Evolutionary conservation across 768 basidiomycete genomes (phyloP).

Genomic region (Trametes sanguinea): DNA sequence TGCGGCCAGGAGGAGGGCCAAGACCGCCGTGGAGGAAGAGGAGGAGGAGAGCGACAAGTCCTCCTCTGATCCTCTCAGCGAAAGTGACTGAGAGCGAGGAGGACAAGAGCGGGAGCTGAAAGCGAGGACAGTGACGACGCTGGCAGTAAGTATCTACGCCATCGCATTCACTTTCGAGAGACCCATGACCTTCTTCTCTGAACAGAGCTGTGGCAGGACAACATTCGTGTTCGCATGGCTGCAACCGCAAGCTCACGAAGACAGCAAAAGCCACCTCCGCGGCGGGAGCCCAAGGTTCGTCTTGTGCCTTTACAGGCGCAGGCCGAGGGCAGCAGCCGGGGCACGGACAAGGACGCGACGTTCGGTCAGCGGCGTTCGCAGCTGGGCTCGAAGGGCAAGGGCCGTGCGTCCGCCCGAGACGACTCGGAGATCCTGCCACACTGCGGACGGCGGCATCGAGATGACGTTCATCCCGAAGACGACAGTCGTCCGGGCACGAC

Average conservation of each 20-base stretch:
- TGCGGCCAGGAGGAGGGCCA: conserved; percentile 38
- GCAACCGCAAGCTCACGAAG: conserved; percentile 21
- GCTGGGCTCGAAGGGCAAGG: conserved; percentile 23
- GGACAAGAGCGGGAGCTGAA: conserved; percentile 14
- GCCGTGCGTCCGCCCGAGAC: conserved; percentile 14
- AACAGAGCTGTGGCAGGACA: conserved; percentile 31
- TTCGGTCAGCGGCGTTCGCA: conserved; percentile 66
- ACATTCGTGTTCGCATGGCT: conserved; percentile 30
- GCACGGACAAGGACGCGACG: conserved; percentile 54
- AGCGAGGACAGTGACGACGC: conserved; percentile 51
- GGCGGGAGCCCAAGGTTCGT: conserved; percentile 54
- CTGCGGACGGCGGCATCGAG: conserved; percentile 73
- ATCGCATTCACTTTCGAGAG: not conserved
- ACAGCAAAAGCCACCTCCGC: conserved; percentile 17
- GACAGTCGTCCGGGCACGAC: conserved; percentile 20
- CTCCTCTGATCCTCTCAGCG: conserved; percentile 46
- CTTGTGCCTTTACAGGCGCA: conserved; percentile 66
- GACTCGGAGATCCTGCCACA: conserved; percentile 17
- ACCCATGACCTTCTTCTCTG: not conserved
- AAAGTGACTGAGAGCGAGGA: conserved; percentile 41
- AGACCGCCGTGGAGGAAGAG: conserved; percentile 86
- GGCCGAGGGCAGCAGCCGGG: conserved; percentile 30
- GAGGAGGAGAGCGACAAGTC: conserved; percentile 81
- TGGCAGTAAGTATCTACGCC: conserved; percentile 33
- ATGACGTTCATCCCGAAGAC: conserved; percentile 77